phyloP scores from a whole-genome alignment of 208 protist genomes.

The Leishmania major region DNA sequence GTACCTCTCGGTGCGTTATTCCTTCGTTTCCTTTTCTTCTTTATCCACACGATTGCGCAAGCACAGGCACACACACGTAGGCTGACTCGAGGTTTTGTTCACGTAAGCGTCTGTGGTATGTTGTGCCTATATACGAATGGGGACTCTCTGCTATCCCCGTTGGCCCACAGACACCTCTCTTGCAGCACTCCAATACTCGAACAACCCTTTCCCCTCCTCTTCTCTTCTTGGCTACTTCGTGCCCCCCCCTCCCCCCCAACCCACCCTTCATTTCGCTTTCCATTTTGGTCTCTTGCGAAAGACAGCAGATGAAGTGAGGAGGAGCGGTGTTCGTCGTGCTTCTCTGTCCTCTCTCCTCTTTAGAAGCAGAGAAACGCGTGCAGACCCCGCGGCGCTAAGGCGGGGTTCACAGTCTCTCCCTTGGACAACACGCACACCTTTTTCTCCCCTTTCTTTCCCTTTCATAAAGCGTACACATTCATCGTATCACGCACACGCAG shows the following conservation, averaged over 20 bases:
- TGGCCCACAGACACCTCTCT: not conserved
- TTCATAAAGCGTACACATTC: not conserved
- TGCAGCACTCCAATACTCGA: not conserved
- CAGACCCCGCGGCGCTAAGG: too few species aligned
- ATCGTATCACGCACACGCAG: not conserved
- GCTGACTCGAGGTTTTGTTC: not conserved
- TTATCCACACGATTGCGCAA: not conserved
- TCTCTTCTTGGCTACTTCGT: not conserved
- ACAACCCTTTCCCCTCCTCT: not conserved
- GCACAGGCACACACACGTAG: not conserved
- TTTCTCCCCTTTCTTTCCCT: not conserved
- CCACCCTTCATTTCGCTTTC: too few species aligned
- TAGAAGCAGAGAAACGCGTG: not conserved
- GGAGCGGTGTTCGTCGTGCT: not conserved
- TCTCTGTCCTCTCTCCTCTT: not conserved
- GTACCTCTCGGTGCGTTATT: not conserved
- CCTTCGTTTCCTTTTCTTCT: slow-evolving; percentile 5
- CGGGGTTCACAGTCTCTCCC: not conserved
- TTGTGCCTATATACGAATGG: not conserved
- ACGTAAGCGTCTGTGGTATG: not conserved
- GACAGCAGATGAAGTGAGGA: not conserved
- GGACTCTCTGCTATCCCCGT: not conserved
- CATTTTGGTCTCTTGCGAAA: not conserved
- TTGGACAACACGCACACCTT: not conserved
- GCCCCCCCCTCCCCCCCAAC: not conserved